These are phyloP conservation scores for Aspergillus bertholletiae DNA, from an alignment of 495 filamentous ascomycete species.

Conservation along the genomic window DNA sequence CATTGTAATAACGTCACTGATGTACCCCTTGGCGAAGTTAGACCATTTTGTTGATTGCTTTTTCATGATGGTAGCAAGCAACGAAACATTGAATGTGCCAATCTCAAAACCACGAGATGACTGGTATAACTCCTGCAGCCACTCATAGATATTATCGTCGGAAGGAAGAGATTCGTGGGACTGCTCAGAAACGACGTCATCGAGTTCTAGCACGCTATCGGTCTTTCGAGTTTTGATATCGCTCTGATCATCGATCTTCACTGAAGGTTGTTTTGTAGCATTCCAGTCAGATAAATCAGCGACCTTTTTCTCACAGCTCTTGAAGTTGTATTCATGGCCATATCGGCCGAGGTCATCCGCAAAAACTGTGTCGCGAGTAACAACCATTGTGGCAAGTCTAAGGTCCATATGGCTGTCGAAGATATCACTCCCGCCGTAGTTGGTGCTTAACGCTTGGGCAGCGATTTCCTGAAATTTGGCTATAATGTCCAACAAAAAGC, in stretches of 20 bases:
- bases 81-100: conserved; percentile 32
- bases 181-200: conserved; percentile 22
- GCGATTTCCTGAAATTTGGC: conserved; percentile 40
- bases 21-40: conserved; percentile 39
- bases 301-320: conserved; percentile 2
- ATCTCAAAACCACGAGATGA: conserved; percentile 35
- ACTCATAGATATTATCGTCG: conserved; percentile 21
- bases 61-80: conserved; percentile 46
- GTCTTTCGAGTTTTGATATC: conserved; percentile 3
- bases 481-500: conserved; percentile 40
- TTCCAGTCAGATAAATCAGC: background rate
- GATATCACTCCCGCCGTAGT: conserved; percentile 36
- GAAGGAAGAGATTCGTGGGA: background rate
- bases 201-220: conserved; percentile 13
- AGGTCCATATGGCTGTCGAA: conserved; percentile 32
- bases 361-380: conserved; percentile 39
- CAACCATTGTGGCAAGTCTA: conserved; percentile 44
- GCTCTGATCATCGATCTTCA: background rate
- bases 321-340: conserved; percentile 42
- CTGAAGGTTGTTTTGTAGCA: background rate
- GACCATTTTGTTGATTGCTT: conserved; percentile 56
- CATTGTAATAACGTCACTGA: conserved; percentile 39
- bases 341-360: conserved; percentile 28
- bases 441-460: conserved; percentile 32
- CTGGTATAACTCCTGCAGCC: conserved; percentile 27